Evolutionary conservation across 2,329 filamentous ascomycete species (phyloP).

Genomic region (Aspergillus sp.): DNA sequence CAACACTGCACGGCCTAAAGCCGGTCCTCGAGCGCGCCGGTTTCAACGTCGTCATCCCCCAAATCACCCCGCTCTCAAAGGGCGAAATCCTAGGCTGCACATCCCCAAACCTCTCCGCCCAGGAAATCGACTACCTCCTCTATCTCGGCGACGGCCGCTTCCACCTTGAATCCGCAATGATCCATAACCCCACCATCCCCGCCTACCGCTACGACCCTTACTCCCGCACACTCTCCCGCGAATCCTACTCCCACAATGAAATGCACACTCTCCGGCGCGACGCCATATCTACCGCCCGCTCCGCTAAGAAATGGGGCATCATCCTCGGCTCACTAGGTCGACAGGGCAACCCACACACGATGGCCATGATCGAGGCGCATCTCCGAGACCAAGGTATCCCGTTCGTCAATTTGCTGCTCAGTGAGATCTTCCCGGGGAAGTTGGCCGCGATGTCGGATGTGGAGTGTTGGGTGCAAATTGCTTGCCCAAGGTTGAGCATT

Average conservation of each 20-base stretch:
- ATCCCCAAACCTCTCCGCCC: slow-evolving; percentile 68
- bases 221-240: slow-evolving; percentile 83
- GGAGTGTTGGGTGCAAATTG: slow-evolving; percentile 97
- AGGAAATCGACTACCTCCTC: slow-evolving; percentile 71
- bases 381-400: slow-evolving; percentile 71
- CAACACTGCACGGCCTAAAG: slow-evolving; percentile 84
- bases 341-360: slow-evolving; percentile 92
- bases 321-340: slow-evolving; percentile 90
- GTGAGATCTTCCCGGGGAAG: slow-evolving; percentile 96
- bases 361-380: slow-evolving; percentile 79
- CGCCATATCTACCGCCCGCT: slow-evolving; percentile 73
- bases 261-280: slow-evolving; percentile 78
- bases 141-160: slow-evolving; percentile 93
- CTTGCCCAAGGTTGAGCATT: slow-evolving; percentile 93
- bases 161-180: slow-evolving; percentile 98
- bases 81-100: slow-evolving; percentile 98
- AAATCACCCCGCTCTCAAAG: slow-evolving; percentile 88
- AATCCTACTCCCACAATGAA: slow-evolving; percentile 87
- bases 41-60: slow-evolving; percentile 82
- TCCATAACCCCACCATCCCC: slow-evolving; percentile 87
- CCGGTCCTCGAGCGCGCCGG: slow-evolving; percentile 77
- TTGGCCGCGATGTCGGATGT: slow-evolving; percentile 90
- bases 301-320: slow-evolving; percentile 86
- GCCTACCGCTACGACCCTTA: slow-evolving; percentile 98
- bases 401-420: slow-evolving; percentile 81